phyloP scores from a whole-genome alignment of 2,329 filamentous ascomycete genomes.

The Pyrenochaeta sp. region DNA sequence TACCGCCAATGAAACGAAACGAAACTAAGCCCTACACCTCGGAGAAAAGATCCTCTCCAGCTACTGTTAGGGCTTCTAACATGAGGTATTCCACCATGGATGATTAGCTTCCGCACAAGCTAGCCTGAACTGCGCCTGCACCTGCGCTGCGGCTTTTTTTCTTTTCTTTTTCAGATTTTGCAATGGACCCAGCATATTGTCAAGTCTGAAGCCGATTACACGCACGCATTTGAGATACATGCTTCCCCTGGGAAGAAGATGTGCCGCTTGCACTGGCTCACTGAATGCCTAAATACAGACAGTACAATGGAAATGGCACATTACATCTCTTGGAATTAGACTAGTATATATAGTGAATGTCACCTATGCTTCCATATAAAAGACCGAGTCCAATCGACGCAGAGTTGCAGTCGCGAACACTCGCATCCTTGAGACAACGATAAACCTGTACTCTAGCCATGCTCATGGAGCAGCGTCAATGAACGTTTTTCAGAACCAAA shows the following conservation, averaged over 20 bases:
- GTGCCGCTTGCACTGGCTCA: too few species aligned
- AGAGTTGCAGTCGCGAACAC: not conserved
- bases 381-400: not conserved
- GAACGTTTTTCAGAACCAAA: not conserved
- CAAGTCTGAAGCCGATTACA: too few species aligned
- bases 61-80: not conserved
- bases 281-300: too few species aligned
- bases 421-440: too few species aligned
- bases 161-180: not conserved
- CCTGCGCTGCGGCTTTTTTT: not conserved
- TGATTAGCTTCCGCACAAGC: not conserved
- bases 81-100: not conserved
- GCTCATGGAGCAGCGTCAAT: too few species aligned
- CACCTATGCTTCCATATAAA: not conserved
- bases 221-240: too few species aligned
- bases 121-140: not conserved
- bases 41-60: not conserved
- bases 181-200: not conserved
- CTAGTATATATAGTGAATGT: not conserved
- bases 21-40: slow-evolving; percentile 1
- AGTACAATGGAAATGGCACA: too few species aligned
- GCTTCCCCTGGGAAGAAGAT: too few species aligned
- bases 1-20: not conserved
- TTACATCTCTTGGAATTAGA: not conserved
- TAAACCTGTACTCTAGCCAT: too few species aligned